Base-by-base conservation (phyloP, 257 asterid genomes). In the Leptodermis oblonga region DNA sequence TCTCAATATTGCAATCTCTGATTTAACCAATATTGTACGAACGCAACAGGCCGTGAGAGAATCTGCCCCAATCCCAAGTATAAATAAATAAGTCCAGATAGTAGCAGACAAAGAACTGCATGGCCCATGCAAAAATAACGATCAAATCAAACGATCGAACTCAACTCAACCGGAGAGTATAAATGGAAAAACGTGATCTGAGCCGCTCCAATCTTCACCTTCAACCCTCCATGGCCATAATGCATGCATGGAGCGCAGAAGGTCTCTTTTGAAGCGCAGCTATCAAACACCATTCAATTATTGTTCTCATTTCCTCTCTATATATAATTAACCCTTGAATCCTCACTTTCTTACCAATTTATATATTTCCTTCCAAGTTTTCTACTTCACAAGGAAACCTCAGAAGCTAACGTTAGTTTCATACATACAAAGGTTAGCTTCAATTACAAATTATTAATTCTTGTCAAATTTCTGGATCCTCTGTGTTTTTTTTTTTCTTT, bases 181-280 rank as follows among this genome's bases (percentile, higher is more conserved):
- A 70, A 22, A 58, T 43, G 30, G 2, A 8, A 43, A 17, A 28
- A 9, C 15, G 7, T 69, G 66, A 26, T 54, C 10, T 54, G 28
- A 25, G 46, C 54, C 65, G 65, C 66, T 41, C 73, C 73, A 39
- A 12, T 55, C 65, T 54, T 69, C 22, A 31, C 73, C 66, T 28
- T 11, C 28, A 39, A 55, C 73, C 34, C 73, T 69, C 64, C 53
- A 17, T 9, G 14, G 2, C 4, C 37, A 36, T 33, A 49, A 20
- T 26, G 30, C 60, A 41, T 56, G 56, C 33, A 9, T 25, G 61
- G 73, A 54, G 73, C 64, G 65, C 66, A 37, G 55, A 18, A 55
- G 65, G 73, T 25, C 6, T 7, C 55, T 56, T 69, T 58, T 39
- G 73, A 69, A 56, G 73, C 26, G 73, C 73, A 23, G 56, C 10